Evolutionary conservation across 2,329 filamentous ascomycete genomes (phyloP).

Genomic region (Parasarocladium wereldwijsianum): DNA sequence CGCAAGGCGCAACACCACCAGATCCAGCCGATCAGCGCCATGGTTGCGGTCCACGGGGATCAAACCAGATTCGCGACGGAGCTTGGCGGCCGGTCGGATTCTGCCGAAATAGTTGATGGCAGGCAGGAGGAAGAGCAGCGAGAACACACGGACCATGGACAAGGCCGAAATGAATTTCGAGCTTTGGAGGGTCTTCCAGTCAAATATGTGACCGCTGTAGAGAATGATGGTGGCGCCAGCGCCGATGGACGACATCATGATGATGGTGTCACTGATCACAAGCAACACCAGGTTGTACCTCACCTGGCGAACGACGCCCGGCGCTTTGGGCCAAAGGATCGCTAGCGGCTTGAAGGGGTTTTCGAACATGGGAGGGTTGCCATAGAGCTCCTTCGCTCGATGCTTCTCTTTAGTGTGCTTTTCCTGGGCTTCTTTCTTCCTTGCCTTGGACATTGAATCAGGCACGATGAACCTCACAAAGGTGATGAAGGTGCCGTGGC

Average conservation of each 20-base stretch:
- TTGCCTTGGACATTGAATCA: conserved; percentile 66
- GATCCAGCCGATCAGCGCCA: conserved; percentile 66
- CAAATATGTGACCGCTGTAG: conserved; percentile 68
- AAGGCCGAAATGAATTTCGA: conserved; percentile 70
- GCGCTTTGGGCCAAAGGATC: conserved; percentile 60
- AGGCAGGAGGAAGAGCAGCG: conserved; percentile 63
- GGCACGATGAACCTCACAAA: conserved; percentile 61
- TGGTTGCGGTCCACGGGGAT: conserved; percentile 32
- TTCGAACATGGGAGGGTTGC: conserved; percentile 16
- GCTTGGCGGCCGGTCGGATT: conserved; percentile 29
- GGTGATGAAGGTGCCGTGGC: conserved; percentile 59
- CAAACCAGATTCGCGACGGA: conserved; percentile 20
- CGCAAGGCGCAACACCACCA: conserved; percentile 60
- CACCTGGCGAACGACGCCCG: conserved; percentile 40
- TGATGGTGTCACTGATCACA: conserved; percentile 64
- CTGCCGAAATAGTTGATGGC: conserved; percentile 64
- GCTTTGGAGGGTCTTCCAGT: conserved; percentile 70
- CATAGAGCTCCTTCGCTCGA: conserved; percentile 17
- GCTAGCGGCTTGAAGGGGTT: conserved; percentile 67
- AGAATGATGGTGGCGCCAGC: conserved; percentile 68
- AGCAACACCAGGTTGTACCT: conserved; percentile 73
- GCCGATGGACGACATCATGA: conserved; percentile 73
- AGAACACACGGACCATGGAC: conserved; percentile 60
- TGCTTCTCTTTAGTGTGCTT: conserved; percentile 39
- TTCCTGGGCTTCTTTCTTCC: conserved; percentile 55